Evolutionary conservation across 192 early-diverging fungal species (phyloP).

Genomic region (Pilaira anomala): DNA sequence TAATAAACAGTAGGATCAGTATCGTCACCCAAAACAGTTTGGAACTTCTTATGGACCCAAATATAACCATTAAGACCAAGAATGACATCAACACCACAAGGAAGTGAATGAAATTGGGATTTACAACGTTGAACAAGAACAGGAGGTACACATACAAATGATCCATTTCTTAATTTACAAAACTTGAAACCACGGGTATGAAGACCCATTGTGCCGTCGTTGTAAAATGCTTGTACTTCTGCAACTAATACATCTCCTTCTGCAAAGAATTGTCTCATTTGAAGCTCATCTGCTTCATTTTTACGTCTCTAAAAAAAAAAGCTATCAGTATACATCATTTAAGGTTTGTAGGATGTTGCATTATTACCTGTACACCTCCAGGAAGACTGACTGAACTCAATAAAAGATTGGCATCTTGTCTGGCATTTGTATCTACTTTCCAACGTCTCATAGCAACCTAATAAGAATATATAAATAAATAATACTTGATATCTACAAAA

Average conservation of each 20-base stretch:
- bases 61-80: conserved; percentile 97
- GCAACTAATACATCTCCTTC: conserved; percentile 91
- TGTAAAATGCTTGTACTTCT: conserved; percentile 63
- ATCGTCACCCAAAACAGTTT: conserved; percentile 53
- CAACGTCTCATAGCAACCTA: conserved; percentile 84
- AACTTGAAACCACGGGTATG: conserved; percentile 79
- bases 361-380: conserved; percentile 82
- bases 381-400: conserved; percentile 92
- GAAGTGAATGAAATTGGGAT: conserved; percentile 90
- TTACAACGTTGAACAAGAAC: conserved; percentile 87
- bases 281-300: conserved; percentile 92
- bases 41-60: conserved; percentile 79
- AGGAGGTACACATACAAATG: conserved; percentile 84
- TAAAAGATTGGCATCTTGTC: conserved; percentile 82
- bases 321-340: not conserved
- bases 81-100: conserved; percentile 90
- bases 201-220: conserved; percentile 81
- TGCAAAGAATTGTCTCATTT: conserved; percentile 92
- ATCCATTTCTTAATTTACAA: conserved; percentile 72
- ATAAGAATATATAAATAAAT: not conserved
- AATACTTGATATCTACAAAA: not conserved
- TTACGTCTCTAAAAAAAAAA: conserved; percentile 67
- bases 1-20: conserved; percentile 83
- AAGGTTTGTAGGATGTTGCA: no score
- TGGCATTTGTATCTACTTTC: conserved; percentile 89